Evolutionary conservation across 2,329 filamentous ascomycete species (phyloP), one percentile per base, ranked within the genome.

Genomic region (Diaporthe amygdali): DNA sequence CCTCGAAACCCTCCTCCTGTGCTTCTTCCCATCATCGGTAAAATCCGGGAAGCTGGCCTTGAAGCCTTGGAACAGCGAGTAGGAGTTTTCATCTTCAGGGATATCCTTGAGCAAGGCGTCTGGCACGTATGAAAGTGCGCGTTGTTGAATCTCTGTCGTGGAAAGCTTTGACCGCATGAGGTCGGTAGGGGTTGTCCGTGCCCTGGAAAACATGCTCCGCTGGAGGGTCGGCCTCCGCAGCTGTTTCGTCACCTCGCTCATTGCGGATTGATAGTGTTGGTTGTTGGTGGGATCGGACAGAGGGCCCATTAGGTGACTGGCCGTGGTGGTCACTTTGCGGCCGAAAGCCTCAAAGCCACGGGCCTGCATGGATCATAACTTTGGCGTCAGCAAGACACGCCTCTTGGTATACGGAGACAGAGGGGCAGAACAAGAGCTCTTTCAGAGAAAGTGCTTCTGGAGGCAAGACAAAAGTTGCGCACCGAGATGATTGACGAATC

Each of bases 31-130:
- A 74, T 92, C 89, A 20, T 96, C 93, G 6, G 86, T 86, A 74
- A 89, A 82, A 74, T 91, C 89, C 3, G 95, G 95, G 73, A 97
- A 87, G 74, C 91, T 95, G 59, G 96, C 96, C 83, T 97, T 92
- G 82, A 99, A 99, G 75, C 96, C 96, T 81, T 99, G 94, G 81
- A 99, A 98, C 54, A 99, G 87, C 49, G 95, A 98, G 84, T 97
- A 99, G 20, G 91, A 86, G 82, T 94, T 97, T 27, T 92, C 91
- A 79, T 92, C 89, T 72, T 97, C 94, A 76, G 96, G 96, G 64
- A 98, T 96, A 80, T 97, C 95, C 75, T 87, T 86, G 56, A 99
- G 89, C 76, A 99, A 89, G 73, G 98, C 95, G 82, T 99, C 96
- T 63, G 96, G 91, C 44, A 99, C 87, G 79, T 93, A 95, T 54